Evolutionary conservation across 148 eudicot genomes (phyloP).

Genomic region (Rhododendron griersonianum): DNA sequence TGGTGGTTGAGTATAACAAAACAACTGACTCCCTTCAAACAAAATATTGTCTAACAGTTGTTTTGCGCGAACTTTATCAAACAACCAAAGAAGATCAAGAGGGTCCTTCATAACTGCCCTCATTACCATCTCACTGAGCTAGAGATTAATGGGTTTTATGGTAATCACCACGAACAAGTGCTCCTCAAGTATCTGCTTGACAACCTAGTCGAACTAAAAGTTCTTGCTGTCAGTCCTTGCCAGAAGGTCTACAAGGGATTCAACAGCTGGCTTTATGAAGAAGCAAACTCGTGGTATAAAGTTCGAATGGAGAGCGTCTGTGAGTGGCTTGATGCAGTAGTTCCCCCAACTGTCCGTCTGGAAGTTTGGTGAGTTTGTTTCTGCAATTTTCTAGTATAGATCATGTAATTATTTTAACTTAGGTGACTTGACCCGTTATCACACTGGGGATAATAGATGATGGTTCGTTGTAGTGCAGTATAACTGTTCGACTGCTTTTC

Average conservation of each 20-base stretch:
- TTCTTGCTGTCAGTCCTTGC: conserved; percentile 14
- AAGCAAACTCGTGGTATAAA: not conserved
- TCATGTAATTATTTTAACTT: not conserved
- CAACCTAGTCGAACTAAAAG: conserved; percentile 13
- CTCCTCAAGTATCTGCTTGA: conserved; percentile 25
- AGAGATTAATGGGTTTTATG: conserved; percentile 26
- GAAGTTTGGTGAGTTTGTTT: conserved; percentile 8
- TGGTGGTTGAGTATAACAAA: not conserved
- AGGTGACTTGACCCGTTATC: not conserved
- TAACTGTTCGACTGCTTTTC: not conserved
- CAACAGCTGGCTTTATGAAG: conserved; percentile 16
- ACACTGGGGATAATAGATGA: not conserved
- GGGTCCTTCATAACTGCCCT: conserved; percentile 15
- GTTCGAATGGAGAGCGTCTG: not conserved
- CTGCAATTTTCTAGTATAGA: not conserved
- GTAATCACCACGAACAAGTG: conserved; percentile 24
- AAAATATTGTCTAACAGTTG: conserved; percentile 9
- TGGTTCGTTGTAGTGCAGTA: not conserved
- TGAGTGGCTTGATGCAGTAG: conserved; percentile 14
- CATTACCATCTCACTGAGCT: conserved; percentile 17
- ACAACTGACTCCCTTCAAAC: not conserved
- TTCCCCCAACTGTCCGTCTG: conserved; percentile 15
- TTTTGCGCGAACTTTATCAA: conserved; percentile 20
- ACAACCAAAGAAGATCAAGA: conserved; percentile 6
- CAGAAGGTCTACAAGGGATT: conserved; percentile 24